Conservation (phyloP, 148 eudicot species). For the Hydrangea macrophylla region DNA sequence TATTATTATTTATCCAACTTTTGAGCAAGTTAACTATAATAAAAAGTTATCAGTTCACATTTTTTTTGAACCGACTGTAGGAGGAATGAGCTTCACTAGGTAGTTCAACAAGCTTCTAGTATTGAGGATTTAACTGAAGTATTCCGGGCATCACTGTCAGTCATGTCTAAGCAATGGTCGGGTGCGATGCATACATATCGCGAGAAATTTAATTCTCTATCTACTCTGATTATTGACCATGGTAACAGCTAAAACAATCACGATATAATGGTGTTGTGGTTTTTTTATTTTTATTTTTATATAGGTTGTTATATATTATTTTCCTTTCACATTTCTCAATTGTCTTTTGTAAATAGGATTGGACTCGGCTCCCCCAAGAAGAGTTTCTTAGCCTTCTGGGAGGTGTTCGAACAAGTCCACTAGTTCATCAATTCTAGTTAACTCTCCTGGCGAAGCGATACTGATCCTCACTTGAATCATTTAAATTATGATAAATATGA, state of each 20-base stretch:
- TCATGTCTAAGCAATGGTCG: slow-evolving; percentile 96
- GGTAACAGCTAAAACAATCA: slow-evolving; percentile 44
- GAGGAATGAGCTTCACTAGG: slow-evolving; percentile 96
- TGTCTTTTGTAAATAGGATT: slow-evolving; percentile 52
- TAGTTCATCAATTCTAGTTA: slow-evolving; percentile 92
- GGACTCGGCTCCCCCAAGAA: slow-evolving; percentile 81
- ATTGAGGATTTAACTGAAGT: slow-evolving; percentile 87
- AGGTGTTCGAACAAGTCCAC: slow-evolving; percentile 97
- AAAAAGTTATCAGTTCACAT: not conserved
- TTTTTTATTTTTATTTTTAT: slow-evolving; percentile 23
- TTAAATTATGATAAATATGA: not conserved
- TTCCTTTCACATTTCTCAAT: slow-evolving; percentile 12
- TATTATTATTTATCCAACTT: not conserved
- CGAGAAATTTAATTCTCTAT: slow-evolving; percentile 76
- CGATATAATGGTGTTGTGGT: not conserved
- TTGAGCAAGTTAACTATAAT: not conserved
- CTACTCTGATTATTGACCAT: slow-evolving; percentile 70
- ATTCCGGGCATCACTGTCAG: slow-evolving; percentile 72
- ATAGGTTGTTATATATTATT: too few relatives aligned
- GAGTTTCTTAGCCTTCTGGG: slow-evolving; percentile 90
- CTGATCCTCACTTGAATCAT: slow-evolving; percentile 13
- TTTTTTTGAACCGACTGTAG: slow-evolving; percentile 32
- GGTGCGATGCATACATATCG: slow-evolving; percentile 80
- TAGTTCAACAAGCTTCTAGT: slow-evolving; percentile 92
- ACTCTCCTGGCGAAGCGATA: slow-evolving; percentile 86